Evolutionary conservation across 345 rosid genomes (phyloP), one percentile per base, ranked within the genome.

Genomic region (Angophora floribunda): DNA sequence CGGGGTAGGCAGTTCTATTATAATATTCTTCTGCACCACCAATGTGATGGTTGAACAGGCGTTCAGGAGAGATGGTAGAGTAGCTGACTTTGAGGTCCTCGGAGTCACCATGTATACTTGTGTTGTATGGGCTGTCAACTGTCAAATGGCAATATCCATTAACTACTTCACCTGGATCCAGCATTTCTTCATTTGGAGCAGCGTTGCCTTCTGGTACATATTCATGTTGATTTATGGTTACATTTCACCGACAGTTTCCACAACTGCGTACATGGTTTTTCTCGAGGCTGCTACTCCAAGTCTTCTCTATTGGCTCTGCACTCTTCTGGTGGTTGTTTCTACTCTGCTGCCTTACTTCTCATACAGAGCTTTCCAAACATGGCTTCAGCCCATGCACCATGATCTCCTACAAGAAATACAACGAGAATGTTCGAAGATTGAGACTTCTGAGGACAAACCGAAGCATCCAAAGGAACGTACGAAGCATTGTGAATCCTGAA

Each of bases 121-220:
- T 26, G 94, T 97, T 14, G 98, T 96, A 16, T 97, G 99, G 98
- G 90, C 93, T 0, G 99, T 97, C 84, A 97, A 97, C 90, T 94
- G 94, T 89, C 99, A 97, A 89, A 96, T 96, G 95, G 99, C 98
- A 5, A 91, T 97, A 13, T 96, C 98, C 36, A 94, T 96, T 88
- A 96, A 95, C 90, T 96, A 97, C 97, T 97, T 97, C 96, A 97
- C 99, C 51, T 97, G 98, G 99, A 97, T 97, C 91, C 99, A 97
- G 30, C 99, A 97, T 78, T 90, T 96, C 85, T 95, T 96, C 95
- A 94, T 96, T 79, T 97, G 99, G 99, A 98, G 99, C 89, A 97
- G 99, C 95, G 93, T 96, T 13, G 96, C 91, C 19, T 87, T 93
- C 44, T 97, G 99, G 99, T 96, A 96, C 85, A 53, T 96, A 86